Evolutionary conservation across 495 filamentous ascomycete species (phyloP).

Genomic region (Penicillium atrosanguineum): DNA sequence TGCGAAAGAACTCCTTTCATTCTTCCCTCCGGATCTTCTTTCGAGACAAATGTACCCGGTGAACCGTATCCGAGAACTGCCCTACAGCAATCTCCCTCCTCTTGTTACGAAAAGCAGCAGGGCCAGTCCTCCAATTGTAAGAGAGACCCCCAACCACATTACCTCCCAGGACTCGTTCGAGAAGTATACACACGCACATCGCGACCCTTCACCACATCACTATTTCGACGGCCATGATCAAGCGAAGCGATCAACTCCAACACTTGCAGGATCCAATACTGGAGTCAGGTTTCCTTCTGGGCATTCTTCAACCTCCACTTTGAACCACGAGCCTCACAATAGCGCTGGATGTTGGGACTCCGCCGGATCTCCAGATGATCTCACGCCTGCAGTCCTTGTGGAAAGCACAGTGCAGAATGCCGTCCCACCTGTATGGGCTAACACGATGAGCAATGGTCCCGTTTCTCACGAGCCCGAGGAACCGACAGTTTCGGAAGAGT

Average conservation of each 20-base stretch:
- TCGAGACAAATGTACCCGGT: slow-evolving; percentile 3
- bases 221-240: slow-evolving; percentile 14
- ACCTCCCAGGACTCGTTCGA: slow-evolving; percentile 1
- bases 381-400: neutral
- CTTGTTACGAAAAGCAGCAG: slow-evolving; percentile 10
- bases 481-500: neutral
- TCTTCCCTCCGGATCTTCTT: slow-evolving; percentile 42
- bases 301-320: slow-evolving; percentile 26
- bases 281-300: slow-evolving; percentile 18
- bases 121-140: slow-evolving; percentile 1
- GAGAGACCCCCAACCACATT: neutral
- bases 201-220: slow-evolving; percentile 8
- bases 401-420: slow-evolving; percentile 4
- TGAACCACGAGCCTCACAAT: slow-evolving; percentile 22
- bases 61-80: neutral
- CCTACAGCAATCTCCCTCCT: slow-evolving; percentile 1
- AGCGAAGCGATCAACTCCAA: slow-evolving; percentile 23
- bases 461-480: neutral
- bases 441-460: neutral
- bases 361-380: neutral
- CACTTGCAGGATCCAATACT: slow-evolving; percentile 22
- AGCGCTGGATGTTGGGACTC: slow-evolving; percentile 2
- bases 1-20: slow-evolving; percentile 54
- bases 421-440: slow-evolving; percentile 7
- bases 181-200: slow-evolving; percentile 2